Conservation (phyloP, 345 rosid species). For the Aethionema arabicum region DNA sequence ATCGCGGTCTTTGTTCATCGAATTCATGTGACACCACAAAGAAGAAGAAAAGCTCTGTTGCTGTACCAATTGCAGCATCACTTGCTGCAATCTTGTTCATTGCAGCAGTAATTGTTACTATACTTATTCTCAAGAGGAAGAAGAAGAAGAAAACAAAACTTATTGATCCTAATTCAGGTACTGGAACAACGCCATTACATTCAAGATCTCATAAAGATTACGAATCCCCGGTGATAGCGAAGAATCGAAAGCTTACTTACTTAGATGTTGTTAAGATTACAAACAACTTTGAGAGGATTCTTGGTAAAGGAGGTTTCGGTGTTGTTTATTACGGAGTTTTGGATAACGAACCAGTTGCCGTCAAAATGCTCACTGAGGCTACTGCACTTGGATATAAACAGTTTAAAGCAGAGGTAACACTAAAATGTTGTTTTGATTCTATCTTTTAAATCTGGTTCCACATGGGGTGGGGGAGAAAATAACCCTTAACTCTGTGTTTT, state of each 20-base stretch:
- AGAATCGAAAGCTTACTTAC: slow-evolving; percentile 35
- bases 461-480: too few species aligned
- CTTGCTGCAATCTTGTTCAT: slow-evolving; percentile 30
- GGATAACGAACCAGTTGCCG: slow-evolving; percentile 42
- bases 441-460: not conserved
- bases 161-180: slow-evolving; percentile 16
- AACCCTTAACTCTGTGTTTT: too few species aligned
- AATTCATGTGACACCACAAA: slow-evolving; percentile 32
- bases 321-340: slow-evolving; percentile 41
- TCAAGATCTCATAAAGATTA: slow-evolving; percentile 27
- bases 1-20: slow-evolving; percentile 42
- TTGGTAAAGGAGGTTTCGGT: slow-evolving; percentile 58
- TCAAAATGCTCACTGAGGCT: slow-evolving; percentile 40
- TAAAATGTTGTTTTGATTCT: not conserved
- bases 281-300: slow-evolving; percentile 39
- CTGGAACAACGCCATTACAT: slow-evolving; percentile 39
- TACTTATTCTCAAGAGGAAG: slow-evolving; percentile 30
- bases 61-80: slow-evolving; percentile 27
- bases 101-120: slow-evolving; percentile 21
- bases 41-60: slow-evolving; percentile 32
- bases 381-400: slow-evolving; percentile 40
- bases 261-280: slow-evolving; percentile 43
- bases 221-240: slow-evolving; percentile 34
- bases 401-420: slow-evolving; percentile 39
- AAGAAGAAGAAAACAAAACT: slow-evolving; percentile 25